Conservation (phyloP, 495 filamentous ascomycete species). For the Hypomontagnella submonticulosa region DNA sequence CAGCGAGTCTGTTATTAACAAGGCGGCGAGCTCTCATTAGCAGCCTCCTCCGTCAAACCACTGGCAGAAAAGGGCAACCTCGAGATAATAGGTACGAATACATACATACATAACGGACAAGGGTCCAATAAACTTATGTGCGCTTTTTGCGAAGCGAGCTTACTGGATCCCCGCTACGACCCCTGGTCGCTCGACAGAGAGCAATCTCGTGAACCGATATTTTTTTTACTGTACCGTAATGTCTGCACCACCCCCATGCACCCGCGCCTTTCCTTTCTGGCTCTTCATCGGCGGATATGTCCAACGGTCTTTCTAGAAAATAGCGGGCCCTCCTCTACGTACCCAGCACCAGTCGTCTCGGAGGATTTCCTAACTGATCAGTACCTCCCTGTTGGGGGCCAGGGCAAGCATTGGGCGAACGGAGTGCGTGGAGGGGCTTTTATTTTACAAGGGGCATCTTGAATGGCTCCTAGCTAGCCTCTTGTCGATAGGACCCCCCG, state of each 20-base stretch:
- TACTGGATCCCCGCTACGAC: conserved; percentile 53
- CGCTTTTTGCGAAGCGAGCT: conserved; percentile 59
- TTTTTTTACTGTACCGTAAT: conserved; percentile 47
- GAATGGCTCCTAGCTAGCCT: conserved; percentile 41
- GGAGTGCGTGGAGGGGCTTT: conserved; percentile 47
- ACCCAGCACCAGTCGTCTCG: conserved; percentile 48
- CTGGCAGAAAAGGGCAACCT: conserved; percentile 13
- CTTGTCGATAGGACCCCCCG: conserved; percentile 48
- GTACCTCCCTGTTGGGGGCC: conserved; percentile 50
- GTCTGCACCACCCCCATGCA: conserved; percentile 37
- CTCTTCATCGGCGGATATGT: conserved; percentile 55
- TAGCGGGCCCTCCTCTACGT: conserved; percentile 52
- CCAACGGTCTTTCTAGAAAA: conserved; percentile 62
- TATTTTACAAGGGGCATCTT: conserved; percentile 41
- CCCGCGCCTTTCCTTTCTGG: conserved; percentile 53
- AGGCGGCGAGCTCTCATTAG: conserved; percentile 37
- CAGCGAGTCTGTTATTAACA: conserved; percentile 39
- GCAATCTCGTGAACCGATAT: conserved; percentile 54
- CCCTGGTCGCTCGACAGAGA: conserved; percentile 44
- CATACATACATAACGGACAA: conserved; percentile 24
- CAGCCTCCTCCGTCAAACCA: conserved; percentile 5
- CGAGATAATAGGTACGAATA: conserved; percentile 36
- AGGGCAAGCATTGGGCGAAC: conserved; percentile 45
- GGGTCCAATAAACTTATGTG: conserved; percentile 47
- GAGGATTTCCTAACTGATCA: conserved; percentile 62